phyloP scores from a whole-genome alignment of 2,329 filamentous ascomycete genomes.

The Exophiala mesophila region DNA sequence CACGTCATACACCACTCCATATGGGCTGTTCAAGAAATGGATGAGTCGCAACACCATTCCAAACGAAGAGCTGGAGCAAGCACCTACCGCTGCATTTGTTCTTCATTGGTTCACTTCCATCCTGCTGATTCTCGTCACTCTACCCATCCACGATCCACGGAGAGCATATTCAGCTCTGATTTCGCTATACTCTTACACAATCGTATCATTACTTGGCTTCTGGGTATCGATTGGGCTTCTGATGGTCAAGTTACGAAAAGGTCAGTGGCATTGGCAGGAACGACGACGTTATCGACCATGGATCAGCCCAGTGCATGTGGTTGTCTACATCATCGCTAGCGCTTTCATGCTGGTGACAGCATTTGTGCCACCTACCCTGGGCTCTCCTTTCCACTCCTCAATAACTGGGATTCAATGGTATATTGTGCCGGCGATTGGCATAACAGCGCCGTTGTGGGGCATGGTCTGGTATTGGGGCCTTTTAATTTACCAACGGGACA shows the following conservation, averaged over 20 bases:
- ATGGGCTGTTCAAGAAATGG: constrained; percentile 26
- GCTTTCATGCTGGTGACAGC: constrained; percentile 7
- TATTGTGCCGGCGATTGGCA: constrained; percentile 8
- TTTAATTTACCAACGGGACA: constrained; percentile 5
- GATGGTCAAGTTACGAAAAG: constrained; percentile 5
- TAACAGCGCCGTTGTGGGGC: constrained; percentile 9
- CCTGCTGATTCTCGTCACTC: constrained; percentile 32
- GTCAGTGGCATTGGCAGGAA: constrained; percentile 8
- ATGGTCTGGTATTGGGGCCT: constrained; percentile 11
- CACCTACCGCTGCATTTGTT: constrained; percentile 35
- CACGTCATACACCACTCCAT: constrained; percentile 27
- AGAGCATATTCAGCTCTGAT: constrained; percentile 33
- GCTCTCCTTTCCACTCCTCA: constrained; percentile 5
- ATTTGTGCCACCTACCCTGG: constrained; percentile 4
- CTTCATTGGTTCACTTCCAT: constrained; percentile 37
- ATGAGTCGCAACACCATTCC: constrained; percentile 10
- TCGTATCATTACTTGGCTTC: constrained; percentile 26
- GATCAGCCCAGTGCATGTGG: constrained; percentile 4
- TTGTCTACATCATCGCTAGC: constrained; percentile 5
- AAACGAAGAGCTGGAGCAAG: constrained; percentile 30
- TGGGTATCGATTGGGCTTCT: constrained; percentile 22
- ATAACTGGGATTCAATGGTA: constrained; percentile 9
- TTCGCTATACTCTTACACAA: constrained; percentile 38
- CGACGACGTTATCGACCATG: constrained; percentile 9
- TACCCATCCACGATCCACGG: constrained; percentile 18